Evolutionary conservation across 306 rosid genomes (phyloP), one percentile per base, ranked within the genome.

Genomic region (Quercus agrifolia): DNA sequence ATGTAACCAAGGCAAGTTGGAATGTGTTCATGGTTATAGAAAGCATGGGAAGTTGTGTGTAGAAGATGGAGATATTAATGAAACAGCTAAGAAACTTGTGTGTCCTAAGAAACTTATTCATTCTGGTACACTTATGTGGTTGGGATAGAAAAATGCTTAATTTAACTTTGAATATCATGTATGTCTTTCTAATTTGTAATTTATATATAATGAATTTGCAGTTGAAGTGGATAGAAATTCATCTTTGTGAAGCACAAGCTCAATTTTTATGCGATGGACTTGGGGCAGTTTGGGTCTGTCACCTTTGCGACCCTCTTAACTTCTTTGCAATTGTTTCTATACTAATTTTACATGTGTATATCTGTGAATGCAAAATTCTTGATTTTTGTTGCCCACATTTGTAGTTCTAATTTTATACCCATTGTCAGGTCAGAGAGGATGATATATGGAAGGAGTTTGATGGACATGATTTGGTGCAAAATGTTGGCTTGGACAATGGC

Each of bases 221-320:
- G 97, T 85, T 77, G 44, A 91, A 91, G 80, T 76, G 78, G 82
- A 87, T 84, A 55, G 87, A 90, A 33, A 38, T 69, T 74, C 89
- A 82, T 71, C 90, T 94, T 15, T 94, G 97, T 77, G 82, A 83
- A 70, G 88, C 83, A 54, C 80, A 86, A 78, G 99, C 97, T 81
- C 88, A 87, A 71, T 85, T 75, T 76, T 78, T 90, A 82, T 94
- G 99, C 82, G 73, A 82, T 81, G 97, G 91, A 64, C 74, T 78
- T 20, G 99, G 92, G 77, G 81, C 80, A 79, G 67, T 89, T 69
- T 94, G 99, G 99, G 99, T 94, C 58, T 49, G 92, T 87, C 63
- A 74, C 52, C 77, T 81, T 78, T 71, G 5, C 17, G 55, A 56
- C 73, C 77, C 31, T 64, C 77, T 57, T 78, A 64, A 66, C 80